phyloP scores from a whole-genome alignment of 2,329 filamentous ascomycete genomes.

The Geosmithia putterillii region DNA sequence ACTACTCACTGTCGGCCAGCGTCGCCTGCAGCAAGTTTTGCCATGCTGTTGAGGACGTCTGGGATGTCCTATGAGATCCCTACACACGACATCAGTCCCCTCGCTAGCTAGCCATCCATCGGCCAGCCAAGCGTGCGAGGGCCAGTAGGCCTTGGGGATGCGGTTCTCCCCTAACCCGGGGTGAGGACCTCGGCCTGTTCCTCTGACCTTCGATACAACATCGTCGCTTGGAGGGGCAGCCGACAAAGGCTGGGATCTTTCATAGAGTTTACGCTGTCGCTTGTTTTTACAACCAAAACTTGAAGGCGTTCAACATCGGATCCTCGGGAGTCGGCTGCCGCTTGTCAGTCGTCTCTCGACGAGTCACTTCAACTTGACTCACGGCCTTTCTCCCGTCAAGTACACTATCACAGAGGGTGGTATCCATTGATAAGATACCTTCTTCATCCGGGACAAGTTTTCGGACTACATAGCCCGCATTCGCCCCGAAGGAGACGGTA shows the following conservation, averaged over 20 bases:
- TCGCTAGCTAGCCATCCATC: not conserved
- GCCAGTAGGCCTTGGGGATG: not conserved
- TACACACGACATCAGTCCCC: not conserved
- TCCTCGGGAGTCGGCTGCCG: conserved; percentile 52
- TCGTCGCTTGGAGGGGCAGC: conserved; percentile 37
- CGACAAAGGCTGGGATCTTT: conserved; percentile 46
- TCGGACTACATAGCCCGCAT: not conserved
- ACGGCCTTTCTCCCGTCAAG: not conserved
- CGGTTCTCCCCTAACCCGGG: not conserved
- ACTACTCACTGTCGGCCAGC: conserved; percentile 92
- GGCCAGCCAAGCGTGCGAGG: not conserved
- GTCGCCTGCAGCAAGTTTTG: conserved; percentile 99
- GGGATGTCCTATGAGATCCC: conserved; percentile 67
- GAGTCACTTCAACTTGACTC: conserved; percentile 3
- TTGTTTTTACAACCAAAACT: conserved; percentile 85
- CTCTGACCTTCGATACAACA: conserved; percentile 58
- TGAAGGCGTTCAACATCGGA: conserved; percentile 65
- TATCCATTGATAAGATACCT: not conserved
- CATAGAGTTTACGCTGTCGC: conserved; percentile 53
- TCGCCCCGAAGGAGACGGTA: not conserved
- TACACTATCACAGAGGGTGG: not conserved
- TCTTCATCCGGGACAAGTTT: not conserved
- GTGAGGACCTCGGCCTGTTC: not conserved
- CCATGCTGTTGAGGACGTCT: conserved; percentile 92
- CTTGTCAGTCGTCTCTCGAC: conserved; percentile 13